Evolutionary conservation across 2,329 filamentous ascomycete species (phyloP).

Genomic region (Trichoderma endophyticum): DNA sequence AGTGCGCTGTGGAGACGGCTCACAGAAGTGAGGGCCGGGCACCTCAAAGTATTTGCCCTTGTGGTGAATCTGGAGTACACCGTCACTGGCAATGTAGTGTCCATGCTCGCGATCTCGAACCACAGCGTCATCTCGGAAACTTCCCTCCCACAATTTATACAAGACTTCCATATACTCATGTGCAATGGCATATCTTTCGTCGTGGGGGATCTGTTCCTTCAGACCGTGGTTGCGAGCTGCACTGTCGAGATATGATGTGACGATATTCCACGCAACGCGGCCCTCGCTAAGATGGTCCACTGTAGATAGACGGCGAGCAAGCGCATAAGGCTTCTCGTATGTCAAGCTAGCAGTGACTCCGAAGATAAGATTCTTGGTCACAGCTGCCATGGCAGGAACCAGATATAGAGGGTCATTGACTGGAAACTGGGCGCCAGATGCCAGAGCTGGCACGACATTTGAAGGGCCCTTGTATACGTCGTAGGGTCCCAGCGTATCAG

Average conservation of each 20-base stretch:
- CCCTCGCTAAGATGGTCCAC: constrained; percentile 61
- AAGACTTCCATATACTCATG: constrained; percentile 17
- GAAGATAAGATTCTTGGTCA: constrained; percentile 61
- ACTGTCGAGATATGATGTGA: constrained; percentile 40
- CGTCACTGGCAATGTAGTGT: constrained; percentile 1
- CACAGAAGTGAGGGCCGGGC: constrained; percentile 14
- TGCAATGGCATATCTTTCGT: constrained; percentile 17
- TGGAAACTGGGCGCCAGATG: constrained; percentile 60
- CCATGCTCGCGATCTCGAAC: constrained; percentile 5
- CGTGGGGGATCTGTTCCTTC: constrained; percentile 16
- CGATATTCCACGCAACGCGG: constrained; percentile 64
- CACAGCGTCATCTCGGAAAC: constrained; percentile 16
- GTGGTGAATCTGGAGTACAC: constrained; percentile 15
- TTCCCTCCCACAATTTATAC: constrained; percentile 16
- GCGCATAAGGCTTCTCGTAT: constrained; percentile 59
- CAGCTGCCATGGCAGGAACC: constrained; percentile 63
- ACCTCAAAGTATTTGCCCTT: constrained; percentile 17
- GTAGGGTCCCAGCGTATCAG: constrained; percentile 63
- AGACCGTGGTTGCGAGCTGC: constrained; percentile 13
- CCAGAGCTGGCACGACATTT: constrained; percentile 55
- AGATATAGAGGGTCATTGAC: constrained; percentile 59
- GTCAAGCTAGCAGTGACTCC: constrained; percentile 62
- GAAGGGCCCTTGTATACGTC: constrained; percentile 59
- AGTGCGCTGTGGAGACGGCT: constrained; percentile 15
- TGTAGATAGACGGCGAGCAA: constrained; percentile 61